These are phyloP conservation scores for Bisporella sp. DNA, from an alignment of 2,329 filamentous ascomycete genomes.

Conservation along the genomic window DNA sequence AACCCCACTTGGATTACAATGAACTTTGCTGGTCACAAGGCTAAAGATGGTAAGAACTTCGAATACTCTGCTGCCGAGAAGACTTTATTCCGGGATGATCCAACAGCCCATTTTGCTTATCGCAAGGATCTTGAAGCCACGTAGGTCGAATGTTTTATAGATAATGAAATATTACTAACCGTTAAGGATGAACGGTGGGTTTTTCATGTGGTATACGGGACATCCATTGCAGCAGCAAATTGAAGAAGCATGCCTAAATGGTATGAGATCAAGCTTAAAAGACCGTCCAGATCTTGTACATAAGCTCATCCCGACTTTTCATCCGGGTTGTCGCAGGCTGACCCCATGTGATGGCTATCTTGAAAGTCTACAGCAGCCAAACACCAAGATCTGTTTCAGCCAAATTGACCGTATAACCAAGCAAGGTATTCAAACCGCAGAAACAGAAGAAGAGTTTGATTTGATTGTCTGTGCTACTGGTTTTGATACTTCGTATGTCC, in stretches of 20 bases:
- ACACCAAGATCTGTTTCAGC: conserved; percentile 31
- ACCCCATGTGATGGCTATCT: conserved; percentile 33
- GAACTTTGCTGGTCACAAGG: conserved; percentile 38
- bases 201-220: conserved; percentile 2
- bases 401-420: conserved; percentile 36
- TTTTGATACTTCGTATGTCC: conserved; percentile 21
- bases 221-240: conserved; percentile 7
- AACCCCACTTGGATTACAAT: conserved; percentile 55
- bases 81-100: conserved; percentile 29
- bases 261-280: conserved; percentile 34
- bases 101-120: conserved; percentile 30
- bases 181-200: neutral
- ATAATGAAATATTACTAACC: neutral
- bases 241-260: conserved; percentile 23
- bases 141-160: neutral
- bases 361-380: conserved; percentile 27
- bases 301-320: conserved; percentile 31
- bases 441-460: conserved; percentile 26
- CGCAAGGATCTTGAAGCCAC: conserved; percentile 35
- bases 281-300: conserved; percentile 28
- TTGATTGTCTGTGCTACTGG: conserved; percentile 29
- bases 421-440: conserved; percentile 24
- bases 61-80: conserved; percentile 32
- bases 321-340: conserved; percentile 34
- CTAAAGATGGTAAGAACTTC: conserved; percentile 9